Base-by-base conservation (phyloP, 163 green algal genomes). In the Chlorella variabilis region DNA sequence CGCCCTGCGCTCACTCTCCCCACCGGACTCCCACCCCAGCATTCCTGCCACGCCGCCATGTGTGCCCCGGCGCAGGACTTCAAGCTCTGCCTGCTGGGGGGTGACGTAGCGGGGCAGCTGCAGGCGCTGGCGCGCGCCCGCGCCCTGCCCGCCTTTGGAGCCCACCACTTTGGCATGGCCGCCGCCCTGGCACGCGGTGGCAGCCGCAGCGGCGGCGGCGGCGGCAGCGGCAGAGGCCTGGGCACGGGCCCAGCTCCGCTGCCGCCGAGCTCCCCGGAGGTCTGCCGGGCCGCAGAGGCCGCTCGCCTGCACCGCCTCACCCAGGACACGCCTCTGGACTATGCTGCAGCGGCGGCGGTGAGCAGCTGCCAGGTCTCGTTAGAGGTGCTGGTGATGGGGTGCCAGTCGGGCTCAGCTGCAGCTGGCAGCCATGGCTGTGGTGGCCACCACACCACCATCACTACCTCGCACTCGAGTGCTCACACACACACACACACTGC, bases 41-140 rank as follows among this genome's bases (percentile, higher is more conserved):
- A n/a, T n/a, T n/a, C n/a, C n/a, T n/a, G n/a, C n/a, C n/a, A n/a
- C n/a, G n/a, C n/a, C n/a, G n/a, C n/a, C n/a, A n/a, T n/a, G n/a
- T n/a, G n/a, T n/a, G n/a, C n/a, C n/a, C n/a, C n/a, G 1, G 61
- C 2, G 20, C 78, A 83, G 78, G 78, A 83, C 9, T 83, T 83
- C 67, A 59, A 59, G 29, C 51, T 83, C 27, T 58, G 29, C 39
- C 21, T 17, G 3, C 51, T 73, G 51, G 27, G 27, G 5, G 21
- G 33, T 4, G 56, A 84, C 42, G 23, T 27, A 1, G 8, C 34
- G 0, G 41, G 4, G 15, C 68, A 78, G 68, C 56, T 79, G 56
- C 41, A 66, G 42, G 56, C 23, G 4, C 41, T 84, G 0, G 23
- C 74, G 18, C 15, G 41, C 4, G 58, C 54, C 31, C 23, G 27